Evolutionary conservation across 106 monocot species (phyloP).

Genomic region (Apostasia ramifera): DNA sequence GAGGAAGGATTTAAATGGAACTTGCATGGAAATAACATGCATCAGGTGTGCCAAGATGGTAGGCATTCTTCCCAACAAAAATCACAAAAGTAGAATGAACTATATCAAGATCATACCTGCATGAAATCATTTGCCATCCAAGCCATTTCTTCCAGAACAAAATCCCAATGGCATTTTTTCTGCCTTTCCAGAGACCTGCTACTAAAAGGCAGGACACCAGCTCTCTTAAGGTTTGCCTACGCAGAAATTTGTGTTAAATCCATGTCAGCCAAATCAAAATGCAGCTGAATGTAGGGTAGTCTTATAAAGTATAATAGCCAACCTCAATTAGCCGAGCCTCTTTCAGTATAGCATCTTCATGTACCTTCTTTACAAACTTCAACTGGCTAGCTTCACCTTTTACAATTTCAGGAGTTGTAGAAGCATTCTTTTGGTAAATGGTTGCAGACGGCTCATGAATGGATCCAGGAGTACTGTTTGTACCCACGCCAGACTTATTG

Average conservation of each 20-base stretch:
- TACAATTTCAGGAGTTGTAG: slow-evolving; percentile 25
- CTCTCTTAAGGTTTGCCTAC: slow-evolving; percentile 66
- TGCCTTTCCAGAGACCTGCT: slow-evolving; percentile 40
- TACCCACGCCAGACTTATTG: slow-evolving; percentile 10
- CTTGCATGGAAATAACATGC: neutral
- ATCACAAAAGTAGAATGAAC: neutral
- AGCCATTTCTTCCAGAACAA: slow-evolving; percentile 97
- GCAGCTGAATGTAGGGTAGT: neutral
- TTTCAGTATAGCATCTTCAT: slow-evolving; percentile 76
- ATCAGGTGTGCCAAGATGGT: neutral
- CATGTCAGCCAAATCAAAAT: slow-evolving; percentile 2
- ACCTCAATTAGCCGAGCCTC: slow-evolving; percentile 86
- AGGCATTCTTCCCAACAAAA: neutral
- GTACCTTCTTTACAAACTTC: slow-evolving; percentile 41
- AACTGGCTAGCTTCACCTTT: slow-evolving; percentile 15
- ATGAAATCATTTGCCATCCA: slow-evolving; percentile 99
- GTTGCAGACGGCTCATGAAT: slow-evolving; percentile 16
- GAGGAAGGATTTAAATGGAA: neutral
- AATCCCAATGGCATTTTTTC: slow-evolving; percentile 83
- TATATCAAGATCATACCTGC: slow-evolving; percentile 53
- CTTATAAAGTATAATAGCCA: slow-evolving; percentile 8
- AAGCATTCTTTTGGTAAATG: slow-evolving; percentile 8
- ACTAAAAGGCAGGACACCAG: slow-evolving; percentile 33
- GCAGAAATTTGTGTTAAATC: slow-evolving; percentile 13
- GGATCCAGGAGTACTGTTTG: slow-evolving; percentile 1